Base-by-base conservation (phyloP, 257 asterid species). In the Linaria vulgaris region DNA sequence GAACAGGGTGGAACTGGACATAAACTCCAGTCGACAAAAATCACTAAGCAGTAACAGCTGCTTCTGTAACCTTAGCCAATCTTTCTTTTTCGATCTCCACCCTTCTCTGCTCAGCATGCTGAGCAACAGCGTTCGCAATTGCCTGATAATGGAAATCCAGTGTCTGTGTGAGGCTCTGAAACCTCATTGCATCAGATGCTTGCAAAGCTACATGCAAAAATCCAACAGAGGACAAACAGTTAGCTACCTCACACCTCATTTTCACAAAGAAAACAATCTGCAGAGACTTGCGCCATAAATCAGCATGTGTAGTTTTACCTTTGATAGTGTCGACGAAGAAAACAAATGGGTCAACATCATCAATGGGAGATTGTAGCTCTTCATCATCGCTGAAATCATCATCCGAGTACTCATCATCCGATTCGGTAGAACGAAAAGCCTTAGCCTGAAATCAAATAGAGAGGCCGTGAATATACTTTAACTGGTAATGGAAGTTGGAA, bases 301-400 rank as follows among this genome's bases (percentile, higher is more conserved):
- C 0, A 24, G 41, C 37, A 48, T 19, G 23, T 27, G 34, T n/a
- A 53, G 7, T 66, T 12, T 64, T 80, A 94, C 99, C 95, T 84
- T 85, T 84, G 31, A 88, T 56, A 14, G 90, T 77, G 70, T 90
- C 99, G 55, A 90, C 99, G 79, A 94, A 94, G 80, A 82, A 88
- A 72, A 94, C 67, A 63, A 88, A 94, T 9, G 99, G 99, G 58
- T 94, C 99, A 54, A 94, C 86, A 11, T 94, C 96, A 78, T 94
- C 97, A 38, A 94, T 85, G 30, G 99, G 99, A 10, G 99, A 94
- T 47, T 94, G 99, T 79, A 90, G 55, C 58, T 94, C 99, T 69
- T 90, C 97, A 49, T 88, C 99, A n/a, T 90, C 99, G 73, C 96
- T 91, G 72, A 88, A 85, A 79, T 87, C 97, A 41, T 90, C 99